These are phyloP conservation scores for Corchorus olitorius DNA, from an alignment of 345 rosid species.

Conservation along the genomic window DNA sequence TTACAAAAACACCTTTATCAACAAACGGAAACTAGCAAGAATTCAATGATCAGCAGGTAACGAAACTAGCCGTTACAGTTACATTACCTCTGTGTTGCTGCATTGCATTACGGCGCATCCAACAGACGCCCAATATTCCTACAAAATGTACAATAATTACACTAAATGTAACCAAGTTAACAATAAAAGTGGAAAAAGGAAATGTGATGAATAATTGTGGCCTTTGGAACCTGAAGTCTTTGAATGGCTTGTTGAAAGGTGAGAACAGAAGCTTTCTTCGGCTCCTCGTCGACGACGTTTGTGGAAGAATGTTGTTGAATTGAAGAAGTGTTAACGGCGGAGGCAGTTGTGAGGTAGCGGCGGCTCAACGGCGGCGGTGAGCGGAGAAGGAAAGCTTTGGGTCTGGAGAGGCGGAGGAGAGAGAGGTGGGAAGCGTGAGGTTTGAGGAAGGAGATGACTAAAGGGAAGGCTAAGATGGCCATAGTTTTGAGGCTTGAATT, in stretches of 20 bases:
- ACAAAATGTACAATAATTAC: slow-evolving; percentile 13
- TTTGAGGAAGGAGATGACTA: slow-evolving; percentile 61
- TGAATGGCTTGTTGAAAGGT: slow-evolving; percentile 96
- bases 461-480: slow-evolving; percentile 71
- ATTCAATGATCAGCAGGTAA: not conserved
- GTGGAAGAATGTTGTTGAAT: slow-evolving; percentile 43
- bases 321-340: slow-evolving; percentile 44
- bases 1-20: slow-evolving; percentile 7
- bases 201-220: not conserved
- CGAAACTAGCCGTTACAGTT: not conserved
- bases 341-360: slow-evolving; percentile 36
- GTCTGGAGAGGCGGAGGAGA: slow-evolving; percentile 35
- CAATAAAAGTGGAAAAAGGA: not conserved
- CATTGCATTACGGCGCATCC: slow-evolving; percentile 98
- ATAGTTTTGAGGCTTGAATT: slow-evolving; percentile 33
- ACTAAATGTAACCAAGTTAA: not conserved
- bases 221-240: slow-evolving; percentile 65
- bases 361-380: slow-evolving; percentile 26
- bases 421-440: slow-evolving; percentile 42
- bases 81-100: slow-evolving; percentile 86
- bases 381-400: slow-evolving; percentile 27
- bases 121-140: slow-evolving; percentile 98
- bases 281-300: slow-evolving; percentile 26
- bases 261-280: slow-evolving; percentile 40
- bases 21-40: not conserved